A percentile compares a stretch with the other conserved stretches of the same genome.
These are phyloP conservation scores for Corrigiola litoralis DNA, from an alignment of 179 eudicot species.

Conservation along the genomic window DNA sequence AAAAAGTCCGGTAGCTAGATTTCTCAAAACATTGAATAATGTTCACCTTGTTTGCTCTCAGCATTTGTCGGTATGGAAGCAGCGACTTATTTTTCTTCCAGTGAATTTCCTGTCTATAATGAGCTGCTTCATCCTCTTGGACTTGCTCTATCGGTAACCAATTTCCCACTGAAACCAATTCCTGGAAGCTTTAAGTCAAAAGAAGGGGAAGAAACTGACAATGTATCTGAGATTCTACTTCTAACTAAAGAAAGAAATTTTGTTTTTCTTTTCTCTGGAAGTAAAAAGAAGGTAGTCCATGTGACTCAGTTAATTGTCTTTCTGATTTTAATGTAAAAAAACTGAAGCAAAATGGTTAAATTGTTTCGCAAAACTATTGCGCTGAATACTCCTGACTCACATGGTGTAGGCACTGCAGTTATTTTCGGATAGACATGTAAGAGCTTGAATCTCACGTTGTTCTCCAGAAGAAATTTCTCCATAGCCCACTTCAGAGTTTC, in stretches of 20 bases:
- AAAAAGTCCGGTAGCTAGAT: not conserved
- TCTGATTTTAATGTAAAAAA: too few relatives aligned
- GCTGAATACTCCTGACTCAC: slow-evolving; percentile 33
- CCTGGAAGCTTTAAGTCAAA: not conserved
- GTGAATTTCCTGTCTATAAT: slow-evolving; percentile 47
- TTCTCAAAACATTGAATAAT: not conserved
- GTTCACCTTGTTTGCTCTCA: slow-evolving; percentile 43
- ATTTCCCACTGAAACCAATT: slow-evolving; percentile 56
- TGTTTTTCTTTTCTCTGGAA: not conserved
- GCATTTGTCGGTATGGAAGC: slow-evolving; percentile 44
- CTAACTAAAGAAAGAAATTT: not conserved
- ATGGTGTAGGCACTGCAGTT: slow-evolving; percentile 58
- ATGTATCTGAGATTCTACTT: not conserved
- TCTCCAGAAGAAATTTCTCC: slow-evolving; percentile 59
- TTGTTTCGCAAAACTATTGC: not conserved
- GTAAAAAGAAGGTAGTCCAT: too few relatives aligned
- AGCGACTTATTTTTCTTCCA: slow-evolving; percentile 56
- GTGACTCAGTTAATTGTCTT: too few relatives aligned
- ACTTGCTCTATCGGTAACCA: slow-evolving; percentile 56
- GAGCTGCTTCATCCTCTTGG: slow-evolving; percentile 54
- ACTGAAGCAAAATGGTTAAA: not conserved
- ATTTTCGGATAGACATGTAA: slow-evolving; percentile 59
- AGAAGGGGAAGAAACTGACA: not conserved
- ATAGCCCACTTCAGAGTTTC: slow-evolving; percentile 60
- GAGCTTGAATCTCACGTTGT: slow-evolving; percentile 47